Evolutionary conservation across 2,329 filamentous ascomycete species (phyloP).

Genomic region (Salinomyces thailandicus): DNA sequence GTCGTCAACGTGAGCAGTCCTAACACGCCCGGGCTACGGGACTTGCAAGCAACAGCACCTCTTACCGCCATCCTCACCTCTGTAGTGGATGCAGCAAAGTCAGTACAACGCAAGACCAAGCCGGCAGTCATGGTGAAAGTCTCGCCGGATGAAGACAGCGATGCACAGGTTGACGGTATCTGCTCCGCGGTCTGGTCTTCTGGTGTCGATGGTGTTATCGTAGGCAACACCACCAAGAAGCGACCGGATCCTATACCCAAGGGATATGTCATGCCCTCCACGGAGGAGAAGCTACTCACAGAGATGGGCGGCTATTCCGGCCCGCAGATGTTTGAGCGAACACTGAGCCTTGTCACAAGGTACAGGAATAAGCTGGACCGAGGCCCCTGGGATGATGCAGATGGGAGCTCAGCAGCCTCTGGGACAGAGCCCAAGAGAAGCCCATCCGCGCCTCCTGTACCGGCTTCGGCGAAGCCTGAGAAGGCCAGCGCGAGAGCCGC

Average conservation of each 20-base stretch:
- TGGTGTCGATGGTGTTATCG: constrained; percentile 89
- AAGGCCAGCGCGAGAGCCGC: background rate
- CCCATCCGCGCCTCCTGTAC: background rate
- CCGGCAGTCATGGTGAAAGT: constrained; percentile 96
- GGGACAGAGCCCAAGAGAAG: constrained; percentile 1
- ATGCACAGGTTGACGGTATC: constrained; percentile 76
- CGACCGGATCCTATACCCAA: constrained; percentile 60
- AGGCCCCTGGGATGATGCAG: constrained; percentile 25
- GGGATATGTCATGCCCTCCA: constrained; percentile 51
- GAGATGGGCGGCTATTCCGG: constrained; percentile 87
- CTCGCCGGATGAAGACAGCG: constrained; percentile 83
- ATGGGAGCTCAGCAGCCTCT: background rate
- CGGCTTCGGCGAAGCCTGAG: background rate
- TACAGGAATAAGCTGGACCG: constrained; percentile 52
- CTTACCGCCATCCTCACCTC: constrained; percentile 69
- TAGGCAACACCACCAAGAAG: constrained; percentile 91
- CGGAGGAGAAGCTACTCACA: constrained; percentile 57
- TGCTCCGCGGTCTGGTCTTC: constrained; percentile 72
- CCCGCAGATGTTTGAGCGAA: constrained; percentile 75
- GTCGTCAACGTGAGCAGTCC: constrained; percentile 97
- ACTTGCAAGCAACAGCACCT: constrained; percentile 74
- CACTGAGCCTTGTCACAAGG: constrained; percentile 63
- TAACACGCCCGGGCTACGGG: constrained; percentile 84
- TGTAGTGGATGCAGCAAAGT: constrained; percentile 68
- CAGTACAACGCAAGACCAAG: constrained; percentile 57